Evolutionary conservation across 1,284 basidiomycete species (phyloP).

Genomic region (Pseudozyma thailandica): DNA sequence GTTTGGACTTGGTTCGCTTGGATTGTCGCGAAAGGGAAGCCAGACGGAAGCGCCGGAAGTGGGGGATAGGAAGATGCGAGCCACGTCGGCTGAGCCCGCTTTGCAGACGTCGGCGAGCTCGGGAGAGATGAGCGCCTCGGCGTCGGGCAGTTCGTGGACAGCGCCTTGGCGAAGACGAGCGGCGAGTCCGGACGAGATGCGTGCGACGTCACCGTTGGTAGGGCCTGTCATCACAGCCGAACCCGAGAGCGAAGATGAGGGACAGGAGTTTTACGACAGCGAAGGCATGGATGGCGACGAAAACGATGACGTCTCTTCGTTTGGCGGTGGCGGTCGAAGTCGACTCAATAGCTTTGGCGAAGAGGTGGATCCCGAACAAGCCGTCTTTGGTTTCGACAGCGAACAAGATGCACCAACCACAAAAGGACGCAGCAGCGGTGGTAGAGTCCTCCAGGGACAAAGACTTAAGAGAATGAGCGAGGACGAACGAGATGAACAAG

Average conservation of each 20-base stretch:
- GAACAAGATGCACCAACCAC: not conserved
- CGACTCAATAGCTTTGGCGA: slow-evolving; percentile 5
- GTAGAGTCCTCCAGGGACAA: slow-evolving; percentile 15
- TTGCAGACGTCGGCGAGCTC: slow-evolving; percentile 7
- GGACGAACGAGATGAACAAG: slow-evolving; percentile 16
- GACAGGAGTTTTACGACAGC: slow-evolving; percentile 48
- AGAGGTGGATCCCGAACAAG: not conserved
- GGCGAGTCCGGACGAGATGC: slow-evolving; percentile 27
- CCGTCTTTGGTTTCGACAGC: not conserved
- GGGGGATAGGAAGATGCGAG: slow-evolving; percentile 2
- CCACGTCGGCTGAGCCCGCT: slow-evolving; percentile 27
- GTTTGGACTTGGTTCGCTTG: slow-evolving; percentile 55
- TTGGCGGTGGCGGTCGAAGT: slow-evolving; percentile 6
- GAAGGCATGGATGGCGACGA: slow-evolving; percentile 31
- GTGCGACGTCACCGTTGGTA: slow-evolving; percentile 50
- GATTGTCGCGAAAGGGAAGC: slow-evolving; percentile 20
- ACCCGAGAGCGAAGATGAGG: slow-evolving; percentile 42
- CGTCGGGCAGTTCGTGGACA: slow-evolving; percentile 36
- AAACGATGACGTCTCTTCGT: slow-evolving; percentile 30
- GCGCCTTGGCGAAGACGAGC: slow-evolving; percentile 52
- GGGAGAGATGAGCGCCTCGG: not conserved
- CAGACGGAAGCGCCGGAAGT: not conserved
- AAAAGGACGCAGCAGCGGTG: not conserved
- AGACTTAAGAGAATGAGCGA: slow-evolving; percentile 16
- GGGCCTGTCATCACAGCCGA: slow-evolving; percentile 51